Evolutionary conservation across 495 filamentous ascomycete genomes (phyloP).

Genomic region (Corynascus novoguineensis): DNA sequence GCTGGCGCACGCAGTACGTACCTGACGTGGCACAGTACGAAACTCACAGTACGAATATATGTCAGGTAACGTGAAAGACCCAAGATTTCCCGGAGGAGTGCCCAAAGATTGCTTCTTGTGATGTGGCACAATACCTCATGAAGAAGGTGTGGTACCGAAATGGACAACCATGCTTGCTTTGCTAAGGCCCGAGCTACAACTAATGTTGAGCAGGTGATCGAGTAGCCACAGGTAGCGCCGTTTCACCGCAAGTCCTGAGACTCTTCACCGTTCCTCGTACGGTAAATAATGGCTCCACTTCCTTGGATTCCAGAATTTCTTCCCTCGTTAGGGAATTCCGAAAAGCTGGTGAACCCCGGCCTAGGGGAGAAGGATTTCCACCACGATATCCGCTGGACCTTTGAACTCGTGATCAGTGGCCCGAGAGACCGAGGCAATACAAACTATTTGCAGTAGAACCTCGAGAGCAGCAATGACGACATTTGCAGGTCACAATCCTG

Average conservation of each 20-base stretch:
- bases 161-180: neutral
- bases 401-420: too few species aligned
- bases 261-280: neutral
- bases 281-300: neutral
- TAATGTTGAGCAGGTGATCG: neutral
- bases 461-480: neutral
- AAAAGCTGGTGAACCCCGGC: too few species aligned
- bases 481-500: neutral
- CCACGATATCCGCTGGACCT: too few species aligned
- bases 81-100: neutral
- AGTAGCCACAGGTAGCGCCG: constrained; percentile 8
- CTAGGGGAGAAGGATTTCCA: too few species aligned
- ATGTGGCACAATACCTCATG: constrained; percentile 11
- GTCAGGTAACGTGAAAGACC: neutral
- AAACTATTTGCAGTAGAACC: neutral
- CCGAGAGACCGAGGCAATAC: too few species aligned
- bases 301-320: constrained; percentile 12
- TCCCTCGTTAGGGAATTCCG: constrained; percentile 14
- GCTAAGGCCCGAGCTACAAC: too few species aligned
- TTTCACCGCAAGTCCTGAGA: constrained; percentile 8
- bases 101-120: too few species aligned
- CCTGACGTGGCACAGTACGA: neutral
- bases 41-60: neutral
- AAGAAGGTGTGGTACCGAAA: neutral
- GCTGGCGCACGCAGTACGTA: too few species aligned